Evolutionary conservation across 495 filamentous ascomycete genomes (phyloP), one percentile per base, ranked within the genome.

Genomic region (Podospora australis): DNA sequence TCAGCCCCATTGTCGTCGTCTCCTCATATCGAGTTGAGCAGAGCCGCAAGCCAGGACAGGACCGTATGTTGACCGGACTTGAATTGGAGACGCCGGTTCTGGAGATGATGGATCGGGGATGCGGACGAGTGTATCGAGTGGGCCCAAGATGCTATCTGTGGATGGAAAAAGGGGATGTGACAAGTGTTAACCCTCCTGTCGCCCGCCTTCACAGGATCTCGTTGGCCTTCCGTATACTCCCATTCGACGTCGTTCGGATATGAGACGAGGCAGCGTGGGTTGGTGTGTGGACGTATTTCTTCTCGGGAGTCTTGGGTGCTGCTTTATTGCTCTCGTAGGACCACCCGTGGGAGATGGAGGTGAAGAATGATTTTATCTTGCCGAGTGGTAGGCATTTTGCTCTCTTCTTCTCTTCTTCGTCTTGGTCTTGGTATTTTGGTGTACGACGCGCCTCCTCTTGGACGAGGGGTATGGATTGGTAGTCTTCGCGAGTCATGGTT

Each of bases 241-340:
- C 49, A 6, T 68, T 52, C 6, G 69, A 69, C 13, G 70, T 61
- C 0, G 72, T 73, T 49, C 54, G 64, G 14, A 72, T 50, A 53
- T 66, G 68, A n/a, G 71, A 65, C 6, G 56, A 44, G 6, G 55
- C 64, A 3, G 73, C 68, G 39, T 77, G 68, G 1, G 60, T 65
- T 19, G 72, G 73, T 4, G 49, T 52, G 45, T 71, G 63, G 28
- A 54, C 51, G 48, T 66, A 68, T 48, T 56, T 62, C 55, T 59
- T 61, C 24, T 59, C 35, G 4, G 52, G 2, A 0, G 50, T 5
- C 10, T 16, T 39, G 16, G 40, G 23, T 2, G n/a, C 25, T 6
- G 3, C 10, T 36, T 34, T 29, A 28, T 28, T 29, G 8, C 29
- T 44, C 8, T 52, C 45, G 16, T 41, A 23, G 3, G 23, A 24